Evolutionary conservation across 2,329 filamentous ascomycete genomes (phyloP), one percentile per base, ranked within the genome.

Genomic region (Aspergillus ibericus): DNA sequence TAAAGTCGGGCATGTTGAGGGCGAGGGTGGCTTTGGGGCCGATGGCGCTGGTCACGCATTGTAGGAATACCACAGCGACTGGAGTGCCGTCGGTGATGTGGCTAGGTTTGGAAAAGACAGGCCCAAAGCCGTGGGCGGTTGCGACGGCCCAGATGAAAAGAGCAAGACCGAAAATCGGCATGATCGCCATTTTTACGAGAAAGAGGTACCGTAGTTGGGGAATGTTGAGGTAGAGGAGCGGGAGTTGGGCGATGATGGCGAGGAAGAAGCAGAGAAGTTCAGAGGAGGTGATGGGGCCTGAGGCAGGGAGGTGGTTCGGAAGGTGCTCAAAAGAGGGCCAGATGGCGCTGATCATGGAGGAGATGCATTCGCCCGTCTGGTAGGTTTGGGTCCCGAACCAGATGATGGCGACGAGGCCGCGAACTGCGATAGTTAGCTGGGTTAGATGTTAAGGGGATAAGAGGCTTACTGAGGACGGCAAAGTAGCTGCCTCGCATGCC

Each of bases 301-400:
- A 16, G 4, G 48, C 18, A 0, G 59, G 59, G 4, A 61, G 47
- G 4, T 59, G 42, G 22, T 61, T 59, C 3, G 59, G 59, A 3
- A 61, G 22, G 46, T 56, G 29, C n/a, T 59, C 46, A 35, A 61
- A 61, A 3, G 59, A 61, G 12, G 59, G 59, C 59, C 59, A 61
- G 47, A 61, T 61, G 52, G 59, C 59, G 38, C 51, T 47, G 35
- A 61, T 53, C 59, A 61, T 61, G 1, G 53, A 55, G 2, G 56
- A 47, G 4, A 61, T 51, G 51, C 59, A 59, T 38, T 61, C 40
- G 32, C 59, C 59, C 2, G 56, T 47, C 18, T 61, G 59, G 49
- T 53, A 61, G 18, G 56, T 61, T 15, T 61, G 59, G 1, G 59
- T 61, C 18, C 59, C 59, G 36, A 61, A 61, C 59, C 59, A 61